Evolutionary conservation across 2,329 filamentous ascomycete genomes (phyloP), one percentile per base, ranked within the genome.

Genomic region (Daldinia sp.): DNA sequence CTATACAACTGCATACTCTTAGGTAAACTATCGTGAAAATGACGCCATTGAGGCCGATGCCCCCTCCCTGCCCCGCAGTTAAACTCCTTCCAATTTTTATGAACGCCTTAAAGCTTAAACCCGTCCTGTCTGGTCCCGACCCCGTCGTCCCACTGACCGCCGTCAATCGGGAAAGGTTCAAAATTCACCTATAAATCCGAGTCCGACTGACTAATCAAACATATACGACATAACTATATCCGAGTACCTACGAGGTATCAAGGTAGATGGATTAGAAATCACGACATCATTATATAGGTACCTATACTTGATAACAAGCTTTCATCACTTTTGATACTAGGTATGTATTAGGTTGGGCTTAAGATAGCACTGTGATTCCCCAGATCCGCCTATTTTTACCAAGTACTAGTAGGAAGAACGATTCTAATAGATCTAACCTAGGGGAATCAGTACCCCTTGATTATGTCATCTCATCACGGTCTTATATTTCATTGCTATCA

Each of bases 401-500:
- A n/a, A n/a, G n/a, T n/a, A n/a, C n/a, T n/a, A n/a, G n/a, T n/a
- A n/a, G n/a, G n/a, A n/a, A n/a, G n/a, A n/a, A n/a, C n/a, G n/a
- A n/a, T 6, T 32, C 29, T 32, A 32, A 32, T 7, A 11, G 6
- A 32, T 32, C 29, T 32, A 6, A 32, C 6, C 6, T 32, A 41
- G 2, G 48, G 34, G 27, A 39, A 56, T 56, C 43, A 41, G 55
- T 30, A 66, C 58, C 39, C 39, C 50, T 41, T 57, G 27, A 39
- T 54, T 54, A 58, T 58, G 54, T 52, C 52, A 55, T 30, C 47
- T 19, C 27, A 48, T 60, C 43, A 51, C 32, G 21, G 21, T 60
- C 35, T 51, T 27, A 49, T 27, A 49, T 61, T 53, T 63, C 53
- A 61, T 63, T 43, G 56, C 52, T 64, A 64, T 68, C 64, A 54